Conservation (phyloP, 2,329 filamentous ascomycete species). For the Cytospora paraplurivora region DNA sequence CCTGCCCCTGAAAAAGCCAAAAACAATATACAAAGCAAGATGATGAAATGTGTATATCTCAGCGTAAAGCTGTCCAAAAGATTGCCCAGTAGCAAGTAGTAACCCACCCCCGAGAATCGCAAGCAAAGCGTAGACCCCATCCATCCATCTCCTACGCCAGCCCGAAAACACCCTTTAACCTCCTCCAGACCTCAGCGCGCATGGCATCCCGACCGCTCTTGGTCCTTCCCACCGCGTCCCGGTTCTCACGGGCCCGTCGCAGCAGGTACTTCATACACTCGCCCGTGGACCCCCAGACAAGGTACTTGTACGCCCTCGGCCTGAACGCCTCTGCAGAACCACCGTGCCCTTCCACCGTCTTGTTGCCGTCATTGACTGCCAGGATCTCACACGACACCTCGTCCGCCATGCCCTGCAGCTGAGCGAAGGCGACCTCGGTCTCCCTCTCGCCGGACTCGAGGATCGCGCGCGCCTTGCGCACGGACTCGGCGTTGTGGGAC, state of each 20-base stretch:
- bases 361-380: slow-evolving; percentile 5
- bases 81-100: too few relatives aligned
- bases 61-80: too few relatives aligned
- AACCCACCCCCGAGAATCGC: not conserved
- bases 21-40: too few relatives aligned
- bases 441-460: slow-evolving; percentile 46
- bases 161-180: slow-evolving; percentile 49
- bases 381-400: slow-evolving; percentile 74
- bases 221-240: slow-evolving; percentile 67
- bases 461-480: slow-evolving; percentile 58
- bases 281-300: slow-evolving; percentile 69
- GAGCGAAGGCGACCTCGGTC: slow-evolving; percentile 64
- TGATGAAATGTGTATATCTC: too few relatives aligned
- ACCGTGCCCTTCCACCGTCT: slow-evolving; percentile 11
- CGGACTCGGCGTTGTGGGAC: slow-evolving; percentile 77
- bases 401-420: slow-evolving; percentile 95
- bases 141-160: slow-evolving; percentile 34
- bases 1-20: too few relatives aligned
- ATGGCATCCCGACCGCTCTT: slow-evolving; percentile 63
- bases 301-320: slow-evolving; percentile 62
- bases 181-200: slow-evolving; percentile 60
- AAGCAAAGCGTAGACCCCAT: not conserved
- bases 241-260: slow-evolving; percentile 73
- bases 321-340: too few relatives aligned
- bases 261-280: slow-evolving; percentile 88